Percentiles rank a stretch among this genome's conserved stretches.
phyloP scores from a whole-genome alignment of 2,329 filamentous ascomycete species.

The Trichoderma breve region DNA sequence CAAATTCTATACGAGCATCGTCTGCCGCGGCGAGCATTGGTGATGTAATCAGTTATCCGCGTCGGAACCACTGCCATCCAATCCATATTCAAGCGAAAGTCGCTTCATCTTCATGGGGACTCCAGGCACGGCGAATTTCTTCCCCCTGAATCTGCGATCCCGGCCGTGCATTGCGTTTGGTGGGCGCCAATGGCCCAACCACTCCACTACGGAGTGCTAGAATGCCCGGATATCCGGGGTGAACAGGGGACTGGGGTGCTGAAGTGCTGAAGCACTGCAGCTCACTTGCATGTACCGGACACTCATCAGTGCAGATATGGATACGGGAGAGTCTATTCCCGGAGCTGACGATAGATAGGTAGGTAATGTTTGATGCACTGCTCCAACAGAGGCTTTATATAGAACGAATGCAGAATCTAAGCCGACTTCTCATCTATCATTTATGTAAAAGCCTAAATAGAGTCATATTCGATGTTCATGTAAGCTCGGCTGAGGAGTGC shows the following conservation, averaged over 20 bases:
- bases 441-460: neutral
- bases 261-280: neutral
- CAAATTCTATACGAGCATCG: neutral
- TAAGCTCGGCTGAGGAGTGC: neutral
- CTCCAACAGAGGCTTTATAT: neutral
- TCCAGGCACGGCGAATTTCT: neutral
- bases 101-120: neutral
- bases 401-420: neutral
- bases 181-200: neutral
- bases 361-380: neutral
- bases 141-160: slow-evolving; percentile 6
- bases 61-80: neutral
- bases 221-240: slow-evolving; percentile 12
- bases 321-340: neutral
- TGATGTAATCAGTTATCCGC: neutral
- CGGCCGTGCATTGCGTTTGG: neutral
- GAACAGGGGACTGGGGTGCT: neutral
- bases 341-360: neutral
- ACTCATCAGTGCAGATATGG: neutral
- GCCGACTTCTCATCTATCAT: neutral
- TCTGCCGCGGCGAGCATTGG: neutral
- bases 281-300: neutral
- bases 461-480: neutral
- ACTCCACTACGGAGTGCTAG: slow-evolving; percentile 8
- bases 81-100: neutral